Conservation (phyloP, 306 rosid species). For the Prunus kanzakura region DNA sequence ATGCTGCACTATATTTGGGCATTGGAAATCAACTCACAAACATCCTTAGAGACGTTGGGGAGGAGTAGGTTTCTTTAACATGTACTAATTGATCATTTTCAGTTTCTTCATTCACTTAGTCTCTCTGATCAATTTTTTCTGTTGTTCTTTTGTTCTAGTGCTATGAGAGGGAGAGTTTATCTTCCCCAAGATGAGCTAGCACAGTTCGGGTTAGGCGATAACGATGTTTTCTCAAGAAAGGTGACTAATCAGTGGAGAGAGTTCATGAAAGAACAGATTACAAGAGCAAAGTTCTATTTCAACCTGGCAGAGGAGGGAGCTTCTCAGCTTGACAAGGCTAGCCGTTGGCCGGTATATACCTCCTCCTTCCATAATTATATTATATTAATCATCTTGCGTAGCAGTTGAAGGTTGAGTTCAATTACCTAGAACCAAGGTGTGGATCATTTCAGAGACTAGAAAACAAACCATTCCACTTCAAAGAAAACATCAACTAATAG, state of each 20-base stretch:
- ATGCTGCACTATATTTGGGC: slow-evolving; percentile 71
- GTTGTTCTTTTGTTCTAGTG: slow-evolving; percentile 36
- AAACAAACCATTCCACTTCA: not conserved
- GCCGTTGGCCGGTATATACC: slow-evolving; percentile 83
- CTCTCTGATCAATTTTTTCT: not conserved
- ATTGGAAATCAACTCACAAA: slow-evolving; percentile 86
- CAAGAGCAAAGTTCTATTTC: slow-evolving; percentile 79
- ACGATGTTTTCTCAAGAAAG: slow-evolving; percentile 58
- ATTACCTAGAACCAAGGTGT: too few species aligned
- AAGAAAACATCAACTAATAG: not conserved
- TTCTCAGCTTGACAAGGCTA: slow-evolving; percentile 75
- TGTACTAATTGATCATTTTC: not conserved
- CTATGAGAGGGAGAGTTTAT: slow-evolving; percentile 81
- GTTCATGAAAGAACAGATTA: slow-evolving; percentile 81
- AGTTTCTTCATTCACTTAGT: not conserved
- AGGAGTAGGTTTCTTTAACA: slow-evolving; percentile 58
- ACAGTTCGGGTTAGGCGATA: slow-evolving; percentile 62
- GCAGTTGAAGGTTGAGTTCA: too few species aligned
- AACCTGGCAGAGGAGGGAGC: slow-evolving; percentile 75
- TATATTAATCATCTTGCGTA: too few species aligned
- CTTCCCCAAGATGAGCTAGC: slow-evolving; percentile 94
- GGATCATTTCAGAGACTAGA: not conserved
- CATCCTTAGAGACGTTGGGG: slow-evolving; percentile 92
- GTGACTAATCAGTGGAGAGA: slow-evolving; percentile 64
- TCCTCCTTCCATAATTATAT: not conserved